Evolutionary conservation across 2,329 filamentous ascomycete genomes (phyloP).

Genomic region (Scedosporium minutisporum): DNA sequence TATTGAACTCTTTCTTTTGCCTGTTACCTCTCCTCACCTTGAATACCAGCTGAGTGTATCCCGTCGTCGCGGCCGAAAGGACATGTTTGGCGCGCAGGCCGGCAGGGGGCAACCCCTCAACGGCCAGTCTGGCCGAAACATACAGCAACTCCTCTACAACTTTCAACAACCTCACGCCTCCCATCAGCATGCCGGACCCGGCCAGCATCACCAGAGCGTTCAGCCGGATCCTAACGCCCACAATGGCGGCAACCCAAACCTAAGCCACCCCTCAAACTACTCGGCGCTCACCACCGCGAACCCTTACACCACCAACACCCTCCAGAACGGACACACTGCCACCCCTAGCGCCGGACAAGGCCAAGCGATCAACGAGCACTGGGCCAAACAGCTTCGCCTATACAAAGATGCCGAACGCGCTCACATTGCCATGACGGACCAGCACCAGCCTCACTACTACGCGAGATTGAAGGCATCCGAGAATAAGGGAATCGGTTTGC

Average conservation of each 20-base stretch:
- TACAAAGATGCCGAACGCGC: conserved; percentile 67
- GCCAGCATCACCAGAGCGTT: conserved; percentile 48
- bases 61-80: background rate
- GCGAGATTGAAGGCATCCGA: conserved; percentile 60
- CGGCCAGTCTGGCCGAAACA: conserved; percentile 7
- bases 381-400: conserved; percentile 77
- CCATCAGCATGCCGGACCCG: conserved; percentile 53
- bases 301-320: conserved; percentile 42
- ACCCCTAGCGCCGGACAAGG: conserved; percentile 39
- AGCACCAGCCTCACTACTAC: conserved; percentile 60
- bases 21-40: background rate
- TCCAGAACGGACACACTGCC: conserved; percentile 48
- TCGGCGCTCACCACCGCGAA: conserved; percentile 49
- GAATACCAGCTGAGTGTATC: background rate
- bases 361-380: conserved; percentile 57
- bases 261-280: conserved; percentile 8
- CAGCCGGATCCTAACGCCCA: conserved; percentile 46
- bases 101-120: conserved; percentile 8
- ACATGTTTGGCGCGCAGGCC: conserved; percentile 8
- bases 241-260: conserved; percentile 34
- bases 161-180: conserved; percentile 46
- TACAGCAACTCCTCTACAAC: conserved; percentile 54
- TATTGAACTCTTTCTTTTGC: background rate
- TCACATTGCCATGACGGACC: conserved; percentile 61
- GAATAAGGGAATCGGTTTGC: conserved; percentile 53